Evolutionary conservation across 306 rosid genomes (phyloP).

Genomic region (Trifolium repens): DNA sequence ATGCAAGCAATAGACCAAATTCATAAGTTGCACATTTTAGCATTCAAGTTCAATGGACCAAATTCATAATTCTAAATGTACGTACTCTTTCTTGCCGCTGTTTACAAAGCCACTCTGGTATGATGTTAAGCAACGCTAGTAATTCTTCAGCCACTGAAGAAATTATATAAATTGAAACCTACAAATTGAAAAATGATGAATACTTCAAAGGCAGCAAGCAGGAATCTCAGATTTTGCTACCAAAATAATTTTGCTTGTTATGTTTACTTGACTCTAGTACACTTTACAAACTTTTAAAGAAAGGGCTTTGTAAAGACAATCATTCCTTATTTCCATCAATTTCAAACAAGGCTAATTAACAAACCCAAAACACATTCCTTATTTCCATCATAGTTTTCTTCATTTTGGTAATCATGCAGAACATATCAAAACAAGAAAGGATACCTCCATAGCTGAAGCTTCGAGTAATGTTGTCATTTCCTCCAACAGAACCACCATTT

Average conservation of each 20-base stretch:
- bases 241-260: conserved; percentile 14
- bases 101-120: conserved; percentile 88
- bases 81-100: conserved; percentile 73
- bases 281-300: conserved; percentile 13
- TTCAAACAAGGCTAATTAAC: conserved; percentile 16
- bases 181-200: conserved; percentile 32
- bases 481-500: conserved; percentile 87
- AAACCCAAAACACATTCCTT: background rate
- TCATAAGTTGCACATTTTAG: conserved; percentile 33
- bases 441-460: conserved; percentile 66
- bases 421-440: conserved; percentile 13
- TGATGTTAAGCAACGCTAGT: conserved; percentile 67
- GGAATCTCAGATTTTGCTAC: conserved; percentile 11
- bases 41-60: conserved; percentile 37
- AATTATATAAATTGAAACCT: conserved; percentile 87
- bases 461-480: conserved; percentile 66
- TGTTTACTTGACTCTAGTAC: conserved; percentile 17
- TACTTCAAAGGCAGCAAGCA: conserved; percentile 25
- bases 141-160: conserved; percentile 83
- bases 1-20: conserved; percentile 29
- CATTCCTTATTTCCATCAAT: background rate
- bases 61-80: conserved; percentile 29
- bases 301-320: background rate
- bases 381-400: conserved; percentile 4
- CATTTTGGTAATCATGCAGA: background rate